Conservation (phyloP, 495 filamentous ascomycete species). For the Tuber melanosporum region DNA sequence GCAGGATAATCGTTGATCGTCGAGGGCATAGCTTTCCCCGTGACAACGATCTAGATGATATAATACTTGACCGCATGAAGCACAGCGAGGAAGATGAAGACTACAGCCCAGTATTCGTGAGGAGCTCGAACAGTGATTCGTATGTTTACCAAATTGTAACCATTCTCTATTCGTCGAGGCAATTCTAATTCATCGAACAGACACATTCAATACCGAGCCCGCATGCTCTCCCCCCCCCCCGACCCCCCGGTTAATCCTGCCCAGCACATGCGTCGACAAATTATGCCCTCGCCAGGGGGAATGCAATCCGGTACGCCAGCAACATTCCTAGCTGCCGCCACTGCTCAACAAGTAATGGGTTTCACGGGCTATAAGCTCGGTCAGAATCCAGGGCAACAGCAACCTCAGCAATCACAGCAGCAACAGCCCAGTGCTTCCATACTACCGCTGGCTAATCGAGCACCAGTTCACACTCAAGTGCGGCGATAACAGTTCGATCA, state of each 20-base stretch:
- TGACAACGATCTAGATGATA: constrained; percentile 50
- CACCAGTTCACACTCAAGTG: neutral
- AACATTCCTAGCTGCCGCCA: constrained; percentile 15
- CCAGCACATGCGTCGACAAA: constrained; percentile 23
- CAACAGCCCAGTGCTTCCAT: constrained; percentile 11
- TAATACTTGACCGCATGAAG: constrained; percentile 67
- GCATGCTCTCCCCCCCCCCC: constrained; percentile 39
- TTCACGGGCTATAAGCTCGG: neutral
- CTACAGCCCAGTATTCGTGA: constrained; percentile 57
- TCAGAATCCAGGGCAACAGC: constrained; percentile 26
- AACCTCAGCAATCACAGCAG: constrained; percentile 31
- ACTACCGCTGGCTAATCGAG: neutral
- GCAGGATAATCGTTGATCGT: constrained; percentile 76
- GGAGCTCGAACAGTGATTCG: constrained; percentile 51
- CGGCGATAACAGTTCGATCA: neutral
- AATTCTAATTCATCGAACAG: constrained; percentile 12
- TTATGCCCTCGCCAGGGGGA: constrained; percentile 28
- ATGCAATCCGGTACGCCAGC: constrained; percentile 12
- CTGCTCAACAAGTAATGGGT: constrained; percentile 16
- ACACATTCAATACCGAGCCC: constrained; percentile 39
- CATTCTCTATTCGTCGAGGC: constrained; percentile 7
- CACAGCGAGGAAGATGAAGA: constrained; percentile 70
- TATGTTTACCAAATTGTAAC: constrained; percentile 11
- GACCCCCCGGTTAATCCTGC: constrained; percentile 18
- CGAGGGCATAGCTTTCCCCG: constrained; percentile 52